Base-by-base conservation (phyloP, 257 asterid species). In the Rauvolfia tetraphylla region DNA sequence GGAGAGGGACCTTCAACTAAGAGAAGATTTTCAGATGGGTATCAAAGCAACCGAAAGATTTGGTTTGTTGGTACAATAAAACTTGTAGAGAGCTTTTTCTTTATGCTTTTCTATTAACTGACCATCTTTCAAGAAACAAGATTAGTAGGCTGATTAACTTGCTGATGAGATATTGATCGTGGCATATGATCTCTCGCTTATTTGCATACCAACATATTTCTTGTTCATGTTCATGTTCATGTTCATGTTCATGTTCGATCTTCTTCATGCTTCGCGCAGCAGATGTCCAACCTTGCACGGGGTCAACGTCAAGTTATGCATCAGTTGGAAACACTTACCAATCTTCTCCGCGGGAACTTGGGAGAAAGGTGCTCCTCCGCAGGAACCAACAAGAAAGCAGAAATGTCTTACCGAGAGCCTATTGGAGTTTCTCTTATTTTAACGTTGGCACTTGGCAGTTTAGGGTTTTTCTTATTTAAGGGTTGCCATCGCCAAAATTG, bases 271-370 rank as follows among this genome's bases (percentile, higher is more conserved):
- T 25, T 41, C 34, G 11, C 56, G 29, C 41, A 15, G 53, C 89
- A 96, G 99, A 76, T 96, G 72, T 81, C 92, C 44, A 87, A 75
- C 69, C 78, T 96, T 70, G 81, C 86, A 27, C 88, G 97, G 14
- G 88, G 95, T 14, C 99, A 96, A 49, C 92, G 93, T 72, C 98
- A 96, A 85, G 82, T 90, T 51, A 85, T 93, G 85, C 93, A 88
- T 67, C 97, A 91, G 84, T 84, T 93, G 66, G 98, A 90, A 57
- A 90, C 84, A 56, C 91, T 96, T 34, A 86, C 77, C 83, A 90
- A 69, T 63, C 84, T 90, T 79, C 75, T 96, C 15, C 92, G 83
- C 0, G 85, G 83, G 48, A 79, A 72, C 69, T 23, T 75, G 71
- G 86, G 70, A n/a, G 84, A 79, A 38, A 80, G 65, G 29, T 54